Percentiles rank a stretch among this genome's conserved stretches.
Conservation (phyloP, 2,329 filamentous ascomycete genomes). For the Calonectria pseudoreteaudii region DNA sequence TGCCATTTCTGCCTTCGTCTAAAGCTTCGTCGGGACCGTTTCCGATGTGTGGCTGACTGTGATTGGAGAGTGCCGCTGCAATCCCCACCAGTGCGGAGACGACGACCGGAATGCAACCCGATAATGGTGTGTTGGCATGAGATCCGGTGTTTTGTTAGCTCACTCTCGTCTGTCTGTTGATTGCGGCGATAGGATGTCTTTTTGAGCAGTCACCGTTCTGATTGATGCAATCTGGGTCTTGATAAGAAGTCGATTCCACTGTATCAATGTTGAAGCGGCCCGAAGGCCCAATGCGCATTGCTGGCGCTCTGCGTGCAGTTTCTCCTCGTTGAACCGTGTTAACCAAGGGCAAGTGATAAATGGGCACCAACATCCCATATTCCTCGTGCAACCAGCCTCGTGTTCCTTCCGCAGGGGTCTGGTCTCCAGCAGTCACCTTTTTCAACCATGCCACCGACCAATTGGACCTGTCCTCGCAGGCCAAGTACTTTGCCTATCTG, state of each 20-base stretch:
- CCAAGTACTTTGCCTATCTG: constrained; percentile 64
- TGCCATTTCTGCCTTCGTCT: neutral
- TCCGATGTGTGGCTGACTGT: neutral
- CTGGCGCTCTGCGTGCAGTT: neutral
- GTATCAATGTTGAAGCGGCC: too few species aligned
- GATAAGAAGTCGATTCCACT: constrained; percentile 3
- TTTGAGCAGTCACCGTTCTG: neutral
- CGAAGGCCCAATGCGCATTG: neutral
- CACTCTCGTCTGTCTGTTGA: neutral
- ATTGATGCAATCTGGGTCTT: neutral
- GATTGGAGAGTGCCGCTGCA: neutral
- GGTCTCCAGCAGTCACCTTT: constrained; percentile 66
- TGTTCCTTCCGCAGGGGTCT: constrained; percentile 55
- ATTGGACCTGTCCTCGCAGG: constrained; percentile 60
- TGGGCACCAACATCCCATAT: neutral
- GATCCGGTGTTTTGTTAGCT: neutral
- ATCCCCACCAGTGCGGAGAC: neutral
- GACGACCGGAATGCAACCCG: neutral
- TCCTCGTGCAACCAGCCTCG: constrained; percentile 21
- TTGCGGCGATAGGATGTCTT: neutral
- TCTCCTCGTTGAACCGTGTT: neutral
- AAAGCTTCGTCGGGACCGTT: neutral
- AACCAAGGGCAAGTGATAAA: neutral
- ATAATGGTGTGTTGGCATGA: neutral
- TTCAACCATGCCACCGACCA: constrained; percentile 63